phyloP scores from a whole-genome alignment of 768 basidiomycete species.

The Tricholoma bakamatsutake region DNA sequence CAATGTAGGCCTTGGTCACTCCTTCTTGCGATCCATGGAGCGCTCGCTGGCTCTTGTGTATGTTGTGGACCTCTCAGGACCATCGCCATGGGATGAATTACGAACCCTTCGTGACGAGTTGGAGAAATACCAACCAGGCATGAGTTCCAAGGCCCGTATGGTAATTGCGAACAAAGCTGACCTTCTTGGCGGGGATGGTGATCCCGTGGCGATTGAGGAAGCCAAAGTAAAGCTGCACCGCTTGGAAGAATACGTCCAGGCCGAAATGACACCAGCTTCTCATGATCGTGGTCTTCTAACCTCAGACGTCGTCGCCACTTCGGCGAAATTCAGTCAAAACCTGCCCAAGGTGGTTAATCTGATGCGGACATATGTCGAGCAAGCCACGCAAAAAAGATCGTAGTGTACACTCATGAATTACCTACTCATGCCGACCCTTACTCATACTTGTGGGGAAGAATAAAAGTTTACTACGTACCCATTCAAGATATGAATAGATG shows the following conservation, averaged over 20 bases:
- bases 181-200: constrained; percentile 52
- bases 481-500: not conserved
- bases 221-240: constrained; percentile 51
- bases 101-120: constrained; percentile 72
- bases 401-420: not conserved
- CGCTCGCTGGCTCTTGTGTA: constrained; percentile 86
- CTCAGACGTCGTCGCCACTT: constrained; percentile 74
- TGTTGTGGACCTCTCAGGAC: constrained; percentile 80
- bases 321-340: constrained; percentile 86
- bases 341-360: constrained; percentile 59
- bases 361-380: constrained; percentile 62
- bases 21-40: constrained; percentile 90
- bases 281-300: constrained; percentile 16
- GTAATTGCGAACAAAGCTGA: constrained; percentile 97
- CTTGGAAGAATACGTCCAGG: constrained; percentile 52
- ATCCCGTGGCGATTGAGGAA: constrained; percentile 40
- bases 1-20: constrained; percentile 90
- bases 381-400: constrained; percentile 21
- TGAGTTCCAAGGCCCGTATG: constrained; percentile 71
- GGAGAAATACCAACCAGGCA: constrained; percentile 72
- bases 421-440: no score
- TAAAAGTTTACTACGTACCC: not conserved
- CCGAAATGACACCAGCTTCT: constrained; percentile 32
- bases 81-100: constrained; percentile 76
- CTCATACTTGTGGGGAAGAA: no score